Percentiles rank a stretch among this genome's conserved stretches.
Conservation (phyloP, 495 filamentous ascomycete species). For the Bathelium albidoporum region DNA sequence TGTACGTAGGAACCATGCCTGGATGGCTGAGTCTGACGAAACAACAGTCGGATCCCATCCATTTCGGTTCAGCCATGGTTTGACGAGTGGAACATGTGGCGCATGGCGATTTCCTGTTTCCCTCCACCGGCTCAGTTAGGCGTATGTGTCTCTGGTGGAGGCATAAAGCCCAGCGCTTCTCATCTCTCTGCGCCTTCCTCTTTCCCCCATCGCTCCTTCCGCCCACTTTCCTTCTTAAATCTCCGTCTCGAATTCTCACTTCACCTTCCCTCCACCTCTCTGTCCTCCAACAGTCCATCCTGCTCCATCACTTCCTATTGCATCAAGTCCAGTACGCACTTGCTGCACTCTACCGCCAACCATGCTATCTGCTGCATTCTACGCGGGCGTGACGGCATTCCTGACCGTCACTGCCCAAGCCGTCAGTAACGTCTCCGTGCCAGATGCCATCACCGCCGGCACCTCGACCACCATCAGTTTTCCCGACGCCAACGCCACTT, state of each 20-base stretch:
- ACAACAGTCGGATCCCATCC: not conserved
- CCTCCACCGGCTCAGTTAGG: not conserved
- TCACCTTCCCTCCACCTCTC: not conserved
- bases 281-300: not conserved
- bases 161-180: not conserved
- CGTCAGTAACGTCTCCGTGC: slow-evolving; percentile 6
- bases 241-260: not conserved
- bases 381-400: slow-evolving; percentile 3
- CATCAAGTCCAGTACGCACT: not conserved
- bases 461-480: slow-evolving; percentile 8
- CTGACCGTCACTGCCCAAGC: slow-evolving; percentile 4
- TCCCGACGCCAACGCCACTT: slow-evolving; percentile 9
- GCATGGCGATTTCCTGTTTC: not conserved
- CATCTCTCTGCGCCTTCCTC: not conserved
- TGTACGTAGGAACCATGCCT: not conserved
- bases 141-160: not conserved
- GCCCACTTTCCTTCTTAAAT: not conserved
- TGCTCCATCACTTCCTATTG: not conserved
- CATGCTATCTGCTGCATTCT: not conserved
- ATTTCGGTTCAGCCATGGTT: not conserved
- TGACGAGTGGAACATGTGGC: not conserved
- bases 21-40: not conserved
- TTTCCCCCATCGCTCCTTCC: not conserved
- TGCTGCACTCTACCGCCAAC: not conserved
- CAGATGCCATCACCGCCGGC: slow-evolving; percentile 8